phyloP scores from a whole-genome alignment of 164 flowering plant genomes.

The Stephania cephalantha region DNA sequence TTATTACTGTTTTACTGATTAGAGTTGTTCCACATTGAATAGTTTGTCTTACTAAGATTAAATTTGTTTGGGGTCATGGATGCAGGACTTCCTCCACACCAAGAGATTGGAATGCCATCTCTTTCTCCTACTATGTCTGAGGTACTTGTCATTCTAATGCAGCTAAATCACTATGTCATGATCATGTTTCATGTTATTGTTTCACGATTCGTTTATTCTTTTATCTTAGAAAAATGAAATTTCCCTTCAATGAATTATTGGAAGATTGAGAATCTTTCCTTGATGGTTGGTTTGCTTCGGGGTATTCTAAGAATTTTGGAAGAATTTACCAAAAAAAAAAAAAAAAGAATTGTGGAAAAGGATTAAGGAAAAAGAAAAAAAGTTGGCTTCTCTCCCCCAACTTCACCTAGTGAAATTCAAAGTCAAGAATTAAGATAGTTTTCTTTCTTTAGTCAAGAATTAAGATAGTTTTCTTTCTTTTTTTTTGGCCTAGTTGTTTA shows the following conservation, averaged over 20 bases:
- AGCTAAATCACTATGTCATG: background rate
- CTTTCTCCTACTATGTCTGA: conserved; percentile 98
- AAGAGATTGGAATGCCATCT: conserved; percentile 98
- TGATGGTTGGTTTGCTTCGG: too few relatives aligned
- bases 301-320: too few relatives aligned
- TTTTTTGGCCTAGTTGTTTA: background rate
- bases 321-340: too few relatives aligned
- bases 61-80: conserved; percentile 3
- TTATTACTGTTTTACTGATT: background rate
- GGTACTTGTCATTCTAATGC: conserved; percentile 31
- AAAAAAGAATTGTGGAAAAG: too few relatives aligned
- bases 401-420: too few relatives aligned
- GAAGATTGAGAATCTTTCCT: too few relatives aligned
- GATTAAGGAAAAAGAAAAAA: too few relatives aligned
- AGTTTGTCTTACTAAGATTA: background rate
- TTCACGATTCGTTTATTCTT: conserved; percentile 2
- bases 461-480: background rate
- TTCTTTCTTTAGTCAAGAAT: background rate
- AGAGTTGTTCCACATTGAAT: background rate
- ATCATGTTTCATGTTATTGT: background rate
- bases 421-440: background rate
- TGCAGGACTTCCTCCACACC: conserved; percentile 91
- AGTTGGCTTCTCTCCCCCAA: too few relatives aligned
- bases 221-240: background rate
- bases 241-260: too few relatives aligned